Base-by-base conservation (phyloP, 1,284 basidiomycete genomes). In the Butyriboletus appendiculatus region DNA sequence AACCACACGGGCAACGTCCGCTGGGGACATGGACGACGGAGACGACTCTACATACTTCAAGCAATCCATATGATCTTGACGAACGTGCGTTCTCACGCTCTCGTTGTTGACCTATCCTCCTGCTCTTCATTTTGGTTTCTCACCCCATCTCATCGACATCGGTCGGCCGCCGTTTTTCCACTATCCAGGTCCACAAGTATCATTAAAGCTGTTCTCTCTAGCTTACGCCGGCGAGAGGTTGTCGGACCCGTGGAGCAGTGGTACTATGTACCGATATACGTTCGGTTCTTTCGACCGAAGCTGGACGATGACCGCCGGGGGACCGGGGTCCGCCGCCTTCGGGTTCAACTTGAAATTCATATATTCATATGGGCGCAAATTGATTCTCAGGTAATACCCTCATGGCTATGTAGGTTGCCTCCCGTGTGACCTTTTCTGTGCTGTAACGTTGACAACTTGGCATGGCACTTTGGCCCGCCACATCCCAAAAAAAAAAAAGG, bases 11-110 rank as follows among this genome's bases (percentile, higher is more conserved):
- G 32, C 28, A 28, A 24, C 28, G 10, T 55, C 18, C 14, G 20
- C 39, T 14, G 16, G 11, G 18, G 26, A 14, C 42, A 14, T 4
- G 30, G 33, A 16, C 44, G 45, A 11, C 32, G 24, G 43, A n/a
- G 43, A 32, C 12, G 24, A 26, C 34, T 11, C 9, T 9, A 8
- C n/a, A n/a, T n/a, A n/a, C 10, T 15, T 15, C 15, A 16, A 45
- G 9, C 11, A 39, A n/a, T 44, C 50, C 41, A 42, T 8, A 30
- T 34, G 32, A 34, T 35, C 43, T 18, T 30, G 12, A 22, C n/a
- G n/a, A 58, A 53, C 55, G 52, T 62, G 53, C n/a, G 34, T 28
- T 24, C 34, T 37, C 20, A 30, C 15, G 26, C 2, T 26, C 34
- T 38, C n/a, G 22, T 18, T 22, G 22, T 45, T 14, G 5, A 35